Conservation (phyloP, 2,329 filamentous ascomycete genomes). For the Aureobasidium leucospermi region DNA sequence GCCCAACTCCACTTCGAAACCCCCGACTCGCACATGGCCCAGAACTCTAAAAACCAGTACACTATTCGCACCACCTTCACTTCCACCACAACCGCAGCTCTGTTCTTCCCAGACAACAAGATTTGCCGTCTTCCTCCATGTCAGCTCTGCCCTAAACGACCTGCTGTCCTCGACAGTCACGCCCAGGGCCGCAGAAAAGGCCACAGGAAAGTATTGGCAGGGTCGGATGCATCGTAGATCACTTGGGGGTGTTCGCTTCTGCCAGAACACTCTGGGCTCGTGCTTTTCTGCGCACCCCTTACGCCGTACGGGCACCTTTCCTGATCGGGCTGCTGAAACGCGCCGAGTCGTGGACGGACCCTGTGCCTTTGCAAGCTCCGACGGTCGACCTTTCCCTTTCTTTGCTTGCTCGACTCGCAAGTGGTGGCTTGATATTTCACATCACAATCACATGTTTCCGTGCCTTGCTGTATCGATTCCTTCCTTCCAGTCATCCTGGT, state of each 20-base stretch:
- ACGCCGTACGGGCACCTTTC: background rate
- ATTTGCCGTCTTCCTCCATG: background rate
- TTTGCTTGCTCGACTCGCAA: too few species aligned
- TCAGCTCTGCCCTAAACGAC: background rate
- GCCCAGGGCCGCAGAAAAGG: background rate
- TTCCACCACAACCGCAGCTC: background rate
- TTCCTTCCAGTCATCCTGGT: background rate
- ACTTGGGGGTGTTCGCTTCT: background rate
- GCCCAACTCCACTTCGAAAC: slow-evolving; percentile 3
- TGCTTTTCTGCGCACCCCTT: background rate
- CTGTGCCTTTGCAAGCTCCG: too few species aligned
- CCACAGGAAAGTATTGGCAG: background rate
- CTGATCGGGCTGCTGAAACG: background rate
- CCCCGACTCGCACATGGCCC: slow-evolving; percentile 6
- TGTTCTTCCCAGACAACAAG: background rate
- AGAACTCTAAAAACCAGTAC: slow-evolving; percentile 9
- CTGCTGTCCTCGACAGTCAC: background rate
- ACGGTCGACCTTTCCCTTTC: too few species aligned
- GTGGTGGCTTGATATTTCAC: background rate
- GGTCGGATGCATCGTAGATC: background rate
- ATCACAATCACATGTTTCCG: background rate
- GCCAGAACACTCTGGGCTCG: background rate
- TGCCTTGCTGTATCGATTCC: background rate
- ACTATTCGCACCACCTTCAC: background rate
- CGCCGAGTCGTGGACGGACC: too few species aligned